Evolutionary conservation across 441 rosid species (phyloP).

Genomic region (Adansonia grandidieri): DNA sequence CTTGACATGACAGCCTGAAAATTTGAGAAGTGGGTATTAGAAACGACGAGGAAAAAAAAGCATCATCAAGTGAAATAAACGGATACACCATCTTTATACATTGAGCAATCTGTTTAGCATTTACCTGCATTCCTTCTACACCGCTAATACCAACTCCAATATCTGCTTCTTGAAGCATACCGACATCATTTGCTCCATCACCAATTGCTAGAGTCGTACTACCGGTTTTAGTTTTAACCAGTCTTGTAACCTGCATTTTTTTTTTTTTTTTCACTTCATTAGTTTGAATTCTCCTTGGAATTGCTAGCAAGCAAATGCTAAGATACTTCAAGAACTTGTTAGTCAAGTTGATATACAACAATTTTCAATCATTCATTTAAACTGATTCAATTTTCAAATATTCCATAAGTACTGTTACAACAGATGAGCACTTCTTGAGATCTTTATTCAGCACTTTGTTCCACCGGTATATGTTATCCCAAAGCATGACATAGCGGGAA

Average conservation of each 20-base stretch:
- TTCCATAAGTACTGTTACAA: not conserved
- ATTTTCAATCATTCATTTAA: not conserved
- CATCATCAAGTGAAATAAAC: not conserved
- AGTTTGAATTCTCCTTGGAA: constrained; percentile 18
- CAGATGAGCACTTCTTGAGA: not conserved
- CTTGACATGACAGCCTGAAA: constrained; percentile 94
- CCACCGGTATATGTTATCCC: not conserved
- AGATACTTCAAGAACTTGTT: not conserved
- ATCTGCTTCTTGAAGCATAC: constrained; percentile 98
- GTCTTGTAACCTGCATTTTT: constrained; percentile 67
- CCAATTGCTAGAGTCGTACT: constrained; percentile 82
- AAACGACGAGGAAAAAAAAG: constrained; percentile 19
- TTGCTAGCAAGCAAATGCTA: constrained; percentile 6
- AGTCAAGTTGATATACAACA: not conserved
- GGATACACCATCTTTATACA: constrained; percentile 8
- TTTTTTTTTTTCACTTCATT: not conserved
- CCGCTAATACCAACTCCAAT: constrained; percentile 94
- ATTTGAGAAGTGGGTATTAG: not conserved
- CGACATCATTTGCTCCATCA: constrained; percentile 97
- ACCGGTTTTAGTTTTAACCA: constrained; percentile 71
- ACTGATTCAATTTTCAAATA: not conserved
- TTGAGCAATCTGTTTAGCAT: not conserved
- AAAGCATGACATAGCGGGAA: not conserved
- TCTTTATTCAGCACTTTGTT: not conserved
- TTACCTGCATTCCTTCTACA: constrained; percentile 94